phyloP scores from a whole-genome alignment of 2,329 filamentous ascomycete genomes.

The Rhexocercosporidium sp. region DNA sequence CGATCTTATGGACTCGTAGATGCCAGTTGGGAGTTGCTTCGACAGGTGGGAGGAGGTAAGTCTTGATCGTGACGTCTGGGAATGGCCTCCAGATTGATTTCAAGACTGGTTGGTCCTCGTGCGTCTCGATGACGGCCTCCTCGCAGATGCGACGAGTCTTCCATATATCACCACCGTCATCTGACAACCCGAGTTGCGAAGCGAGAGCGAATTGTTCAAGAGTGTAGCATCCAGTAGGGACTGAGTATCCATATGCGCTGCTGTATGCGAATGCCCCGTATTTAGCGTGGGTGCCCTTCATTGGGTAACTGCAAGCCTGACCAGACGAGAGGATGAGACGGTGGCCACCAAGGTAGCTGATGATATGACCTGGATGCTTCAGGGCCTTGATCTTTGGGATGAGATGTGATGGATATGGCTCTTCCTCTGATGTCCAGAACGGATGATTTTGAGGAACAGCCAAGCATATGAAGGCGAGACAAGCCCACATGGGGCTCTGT shows the following conservation, averaged over 20 bases:
- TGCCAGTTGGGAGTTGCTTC: constrained; percentile 70
- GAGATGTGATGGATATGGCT: constrained; percentile 58
- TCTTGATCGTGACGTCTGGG: constrained; percentile 68
- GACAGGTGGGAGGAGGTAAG: constrained; percentile 67
- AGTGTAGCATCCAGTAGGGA: constrained; percentile 76
- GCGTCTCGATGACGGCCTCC: constrained; percentile 64
- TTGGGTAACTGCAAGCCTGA: constrained; percentile 81
- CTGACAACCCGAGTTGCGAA: constrained; percentile 76
- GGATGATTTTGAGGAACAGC: constrained; percentile 72
- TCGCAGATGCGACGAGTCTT: constrained; percentile 74
- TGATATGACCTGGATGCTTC: constrained; percentile 74
- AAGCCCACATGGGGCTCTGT: constrained; percentile 76
- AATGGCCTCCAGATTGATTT: constrained; percentile 75
- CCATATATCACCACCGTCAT: constrained; percentile 80
- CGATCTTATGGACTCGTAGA: constrained; percentile 66
- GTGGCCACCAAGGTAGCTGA: constrained; percentile 73
- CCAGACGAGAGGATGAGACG: constrained; percentile 77
- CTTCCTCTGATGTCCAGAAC: constrained; percentile 75
- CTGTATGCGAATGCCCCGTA: constrained; percentile 82
- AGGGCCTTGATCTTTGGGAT: constrained; percentile 66
- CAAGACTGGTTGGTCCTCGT: constrained; percentile 61
- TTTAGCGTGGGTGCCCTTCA: constrained; percentile 82
- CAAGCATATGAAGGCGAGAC: constrained; percentile 76
- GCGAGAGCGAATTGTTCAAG: constrained; percentile 79
- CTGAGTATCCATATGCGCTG: constrained; percentile 76